phyloP scores from a whole-genome alignment of 2,329 filamentous ascomycete species.

The Alternaria sp. region DNA sequence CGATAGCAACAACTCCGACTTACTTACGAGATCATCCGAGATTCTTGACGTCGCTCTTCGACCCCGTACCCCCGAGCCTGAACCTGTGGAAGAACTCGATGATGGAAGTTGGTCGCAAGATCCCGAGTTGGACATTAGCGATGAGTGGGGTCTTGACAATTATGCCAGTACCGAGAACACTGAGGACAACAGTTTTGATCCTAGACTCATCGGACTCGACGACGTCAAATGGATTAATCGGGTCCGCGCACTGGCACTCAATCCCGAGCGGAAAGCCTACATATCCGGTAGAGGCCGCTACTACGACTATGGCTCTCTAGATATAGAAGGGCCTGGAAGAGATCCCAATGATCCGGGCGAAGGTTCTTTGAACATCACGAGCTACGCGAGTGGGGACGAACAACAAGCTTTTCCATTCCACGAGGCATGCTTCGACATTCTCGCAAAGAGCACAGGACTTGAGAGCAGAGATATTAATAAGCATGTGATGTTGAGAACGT shows the following conservation, averaged over 20 bases:
- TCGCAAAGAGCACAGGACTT: constrained; percentile 18
- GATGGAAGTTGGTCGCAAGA: constrained; percentile 6
- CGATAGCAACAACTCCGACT: not conserved
- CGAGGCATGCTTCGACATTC: constrained; percentile 23
- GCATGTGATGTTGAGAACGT: constrained; percentile 16
- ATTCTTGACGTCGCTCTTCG: constrained; percentile 7
- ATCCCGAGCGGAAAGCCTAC: constrained; percentile 19
- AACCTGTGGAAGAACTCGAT: not conserved
- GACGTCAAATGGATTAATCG: constrained; percentile 21
- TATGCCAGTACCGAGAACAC: not conserved
- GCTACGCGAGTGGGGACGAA: not conserved
- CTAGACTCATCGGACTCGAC: constrained; percentile 8
- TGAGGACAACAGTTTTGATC: constrained; percentile 21
- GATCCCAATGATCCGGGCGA: constrained; percentile 18
- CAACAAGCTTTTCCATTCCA: constrained; percentile 25
- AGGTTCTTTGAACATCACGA: constrained; percentile 8
- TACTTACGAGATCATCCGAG: not conserved
- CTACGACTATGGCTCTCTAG: constrained; percentile 12
- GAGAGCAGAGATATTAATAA: constrained; percentile 10
- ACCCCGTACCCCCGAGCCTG: not conserved
- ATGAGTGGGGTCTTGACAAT: not conserved
- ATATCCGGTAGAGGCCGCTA: constrained; percentile 21
- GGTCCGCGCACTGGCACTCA: constrained; percentile 20
- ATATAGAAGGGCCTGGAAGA: not conserved
- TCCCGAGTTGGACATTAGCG: constrained; percentile 1